Base-by-base conservation (phyloP, 768 basidiomycete species). In the Phaffia tasmanica region DNA sequence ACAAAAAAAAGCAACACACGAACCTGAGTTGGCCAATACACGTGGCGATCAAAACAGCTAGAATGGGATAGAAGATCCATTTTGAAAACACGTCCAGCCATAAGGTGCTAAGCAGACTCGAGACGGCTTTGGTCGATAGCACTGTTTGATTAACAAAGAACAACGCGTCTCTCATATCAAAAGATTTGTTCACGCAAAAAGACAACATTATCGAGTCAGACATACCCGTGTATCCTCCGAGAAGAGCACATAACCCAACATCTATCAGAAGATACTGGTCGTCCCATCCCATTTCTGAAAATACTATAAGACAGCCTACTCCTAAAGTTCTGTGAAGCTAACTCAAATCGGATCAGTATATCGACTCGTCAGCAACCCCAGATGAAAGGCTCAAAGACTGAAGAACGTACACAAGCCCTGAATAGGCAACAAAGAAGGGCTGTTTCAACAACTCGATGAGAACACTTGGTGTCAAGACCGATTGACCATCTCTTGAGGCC, bases 71-170 rank as follows among this genome's bases (percentile, higher is more conserved):
- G 21, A 64, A 56, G 23, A 69, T 49, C 0, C 57, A 63, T 14
- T 59, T 49, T 29, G 32, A 46, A 18, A 63, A 23, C 6, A 29
- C 63, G 0, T 32, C n/a, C 47, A 23, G 50, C 46, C 50, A n/a
- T 21, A 57, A 57, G 6, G 27, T 79, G 32, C 89, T 89, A 57
- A 98, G 77, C 25, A 99, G 79, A 0, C 86, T 89, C 18, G 91
- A 92, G 53, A 94, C 76, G 0, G 88, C 94, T 74, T 99, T 98
- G 11, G 94, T 97, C 1, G 88, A 84, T 1, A 99, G 79, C 0
- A 98, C 94, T 3, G 93, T 16, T 27, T 29, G 21, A 16, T 54
- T n/a, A 25, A 48, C 21, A 21, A 32, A 16, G 21, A 7, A 29
- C 1, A 30, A 21, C 25, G 1, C 1, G 21, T 29, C 32, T 4